phyloP scores from a whole-genome alignment of 805 yeast species.

The Candida sphagnicola region DNA sequence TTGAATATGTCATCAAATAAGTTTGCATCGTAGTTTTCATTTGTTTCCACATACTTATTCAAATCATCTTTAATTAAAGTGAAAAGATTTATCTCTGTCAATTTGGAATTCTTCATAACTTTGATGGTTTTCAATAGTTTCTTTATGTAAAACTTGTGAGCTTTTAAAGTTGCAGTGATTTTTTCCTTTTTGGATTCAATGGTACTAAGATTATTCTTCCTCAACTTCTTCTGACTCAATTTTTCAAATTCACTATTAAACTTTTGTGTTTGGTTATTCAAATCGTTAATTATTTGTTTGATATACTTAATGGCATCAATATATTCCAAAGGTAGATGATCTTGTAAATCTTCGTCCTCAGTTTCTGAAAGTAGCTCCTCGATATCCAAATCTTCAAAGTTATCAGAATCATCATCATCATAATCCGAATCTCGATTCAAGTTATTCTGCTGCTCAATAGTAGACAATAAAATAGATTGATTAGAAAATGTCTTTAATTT shows the following conservation, averaged over 20 bases:
- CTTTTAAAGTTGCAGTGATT: conserved; percentile 25
- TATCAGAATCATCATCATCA: conserved; percentile 9
- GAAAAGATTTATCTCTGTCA: conserved; percentile 26
- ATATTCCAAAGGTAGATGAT: conserved; percentile 28
- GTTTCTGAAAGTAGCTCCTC: conserved; percentile 8
- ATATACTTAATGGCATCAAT: conserved; percentile 31
- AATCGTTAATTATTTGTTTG: conserved; percentile 24
- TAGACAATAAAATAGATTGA: conserved; percentile 43
- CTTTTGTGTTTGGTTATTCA: conserved; percentile 31
- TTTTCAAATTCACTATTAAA: conserved; percentile 40
- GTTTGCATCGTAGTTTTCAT: conserved; percentile 38
- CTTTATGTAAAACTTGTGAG: conserved; percentile 35
- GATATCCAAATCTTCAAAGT: conserved; percentile 3
- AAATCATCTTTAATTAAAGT: conserved; percentile 38
- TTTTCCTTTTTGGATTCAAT: conserved; percentile 41
- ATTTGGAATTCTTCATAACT: conserved; percentile 21
- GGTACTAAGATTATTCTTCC: conserved; percentile 32
- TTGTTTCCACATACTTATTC: conserved; percentile 31
- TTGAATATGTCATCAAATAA: conserved; percentile 39
- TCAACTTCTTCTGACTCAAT: conserved; percentile 32
- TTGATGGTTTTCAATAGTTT: conserved; percentile 29
- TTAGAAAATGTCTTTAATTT: conserved; percentile 43
- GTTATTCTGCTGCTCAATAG: conserved; percentile 17
- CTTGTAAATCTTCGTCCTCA: conserved; percentile 26
- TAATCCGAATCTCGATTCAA: conserved; percentile 6